Evolutionary conservation across 108 stramenopile genomes (phyloP), one percentile per base, ranked within the genome.

Genomic region (Cyclotella kingstonii): DNA sequence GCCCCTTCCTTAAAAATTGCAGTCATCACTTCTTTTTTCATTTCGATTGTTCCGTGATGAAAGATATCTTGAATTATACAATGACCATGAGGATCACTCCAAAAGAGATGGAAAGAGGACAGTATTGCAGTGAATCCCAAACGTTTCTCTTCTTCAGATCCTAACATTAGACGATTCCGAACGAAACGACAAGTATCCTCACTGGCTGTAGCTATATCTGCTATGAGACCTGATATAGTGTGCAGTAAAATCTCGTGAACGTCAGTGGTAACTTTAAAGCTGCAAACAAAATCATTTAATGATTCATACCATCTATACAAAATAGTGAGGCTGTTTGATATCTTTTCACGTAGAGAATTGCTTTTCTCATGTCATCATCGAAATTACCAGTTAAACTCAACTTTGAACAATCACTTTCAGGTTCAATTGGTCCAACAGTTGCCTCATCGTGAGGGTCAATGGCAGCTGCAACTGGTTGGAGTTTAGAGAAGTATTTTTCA

Each of bases 31-130:
- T 80, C 78, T 26, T 72, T 68, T 34, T 78, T 87, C 73, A 91
- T 84, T 15, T 85, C 81, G 14, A 71, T 60, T 23, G 88, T 88
- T 11, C 94, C 93, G 54, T 84, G 84, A 19, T 95, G 93, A 14
- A 97, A 76, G 38, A 96, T 80, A 57, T 94, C 95, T 63, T 98
- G 96, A 15, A 97, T 76, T 40, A 98, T 85, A 60, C 95, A 89
- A 54, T 92, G 91, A 27, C 91, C 94, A 58, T 84, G 87, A 0
- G 84, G 83, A 62, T 93, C 94, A 17, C 81, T 83, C 34, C 82
- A 68, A 6, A 93, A 70, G 15, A 47, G 25, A 19, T 72, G 58
- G 6, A 93, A 66, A 1, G 68, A 66, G 10, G 79, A 79, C 28
- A 94, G 76, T 14, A 90, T 84, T 42, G 93, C 95, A 4, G 61